Evolutionary conservation across 2,329 filamentous ascomycete genomes (phyloP).

Genomic region (Endothia cerciana): DNA sequence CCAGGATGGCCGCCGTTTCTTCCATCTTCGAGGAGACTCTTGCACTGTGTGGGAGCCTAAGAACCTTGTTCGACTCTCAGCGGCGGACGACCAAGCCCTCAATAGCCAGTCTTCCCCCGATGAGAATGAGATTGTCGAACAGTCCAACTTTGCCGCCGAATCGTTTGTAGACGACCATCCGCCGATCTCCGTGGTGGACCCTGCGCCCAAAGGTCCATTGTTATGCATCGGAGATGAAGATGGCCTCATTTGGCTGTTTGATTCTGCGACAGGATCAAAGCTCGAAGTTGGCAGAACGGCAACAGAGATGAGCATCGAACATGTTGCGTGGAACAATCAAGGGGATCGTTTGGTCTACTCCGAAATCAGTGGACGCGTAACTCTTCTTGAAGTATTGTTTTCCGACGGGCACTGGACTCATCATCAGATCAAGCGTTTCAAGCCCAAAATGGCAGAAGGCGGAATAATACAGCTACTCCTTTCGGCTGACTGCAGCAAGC

Average conservation of each 20-base stretch:
- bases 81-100: not conserved
- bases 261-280: not conserved
- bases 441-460: not conserved
- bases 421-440: not conserved
- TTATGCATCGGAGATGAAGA: not conserved
- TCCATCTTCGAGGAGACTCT: not conserved
- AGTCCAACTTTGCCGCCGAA: not conserved
- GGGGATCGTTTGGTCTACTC: not conserved
- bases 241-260: not conserved
- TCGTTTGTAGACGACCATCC: not conserved
- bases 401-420: not conserved
- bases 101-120: not conserved
- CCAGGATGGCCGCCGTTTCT: conserved; percentile 1
- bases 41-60: conserved; percentile 2
- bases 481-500: not conserved
- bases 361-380: not conserved
- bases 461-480: not conserved
- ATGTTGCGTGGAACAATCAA: not conserved
- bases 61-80: not conserved
- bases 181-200: not conserved
- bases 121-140: not conserved
- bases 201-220: not conserved
- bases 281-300: not conserved
- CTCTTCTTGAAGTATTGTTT: not conserved
- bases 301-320: not conserved